Evolutionary conservation across 2,329 filamentous ascomycete genomes (phyloP).

Genomic region (Chaetomium olivaceum): DNA sequence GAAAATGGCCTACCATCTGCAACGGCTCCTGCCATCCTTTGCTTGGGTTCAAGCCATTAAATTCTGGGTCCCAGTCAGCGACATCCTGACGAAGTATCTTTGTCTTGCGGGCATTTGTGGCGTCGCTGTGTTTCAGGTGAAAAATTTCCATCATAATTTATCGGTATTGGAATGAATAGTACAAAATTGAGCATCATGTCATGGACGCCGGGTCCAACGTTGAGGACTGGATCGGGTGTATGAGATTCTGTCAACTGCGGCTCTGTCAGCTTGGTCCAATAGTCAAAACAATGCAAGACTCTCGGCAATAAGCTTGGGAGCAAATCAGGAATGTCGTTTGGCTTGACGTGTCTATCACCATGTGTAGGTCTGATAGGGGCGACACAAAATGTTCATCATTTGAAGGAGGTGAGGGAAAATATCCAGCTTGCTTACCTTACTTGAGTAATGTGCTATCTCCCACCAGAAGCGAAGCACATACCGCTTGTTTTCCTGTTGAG

Average conservation of each 20-base stretch:
- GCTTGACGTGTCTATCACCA: conserved; percentile 60
- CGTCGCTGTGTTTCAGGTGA: conserved; percentile 27
- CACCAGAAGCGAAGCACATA: not conserved
- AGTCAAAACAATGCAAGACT: conserved; percentile 2
- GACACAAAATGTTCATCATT: conserved; percentile 59
- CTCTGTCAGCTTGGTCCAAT: conserved; percentile 22
- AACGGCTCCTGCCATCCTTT: conserved; percentile 47
- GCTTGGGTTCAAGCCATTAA: not conserved
- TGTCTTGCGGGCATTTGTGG: not conserved
- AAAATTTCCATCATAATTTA: conserved; percentile 35
- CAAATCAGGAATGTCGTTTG: conserved; percentile 50
- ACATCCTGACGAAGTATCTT: not conserved
- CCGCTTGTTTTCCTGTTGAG: not conserved
- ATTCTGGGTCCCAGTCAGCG: conserved; percentile 2
- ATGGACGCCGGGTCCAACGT: conserved; percentile 10
- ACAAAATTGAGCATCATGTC: conserved; percentile 45
- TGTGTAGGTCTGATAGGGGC: conserved; percentile 58
- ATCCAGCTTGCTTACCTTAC: conserved; percentile 28
- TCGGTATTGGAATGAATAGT: conserved; percentile 51
- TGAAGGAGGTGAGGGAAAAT: conserved; percentile 1
- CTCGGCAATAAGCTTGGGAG: not conserved
- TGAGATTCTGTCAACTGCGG: conserved; percentile 22
- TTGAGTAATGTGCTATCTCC: not conserved
- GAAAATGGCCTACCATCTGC: conserved; percentile 34
- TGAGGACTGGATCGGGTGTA: not conserved